Evolutionary conservation across 805 yeast genomes (phyloP).

Genomic region (Cyberlindnera samutprakarnensis): DNA sequence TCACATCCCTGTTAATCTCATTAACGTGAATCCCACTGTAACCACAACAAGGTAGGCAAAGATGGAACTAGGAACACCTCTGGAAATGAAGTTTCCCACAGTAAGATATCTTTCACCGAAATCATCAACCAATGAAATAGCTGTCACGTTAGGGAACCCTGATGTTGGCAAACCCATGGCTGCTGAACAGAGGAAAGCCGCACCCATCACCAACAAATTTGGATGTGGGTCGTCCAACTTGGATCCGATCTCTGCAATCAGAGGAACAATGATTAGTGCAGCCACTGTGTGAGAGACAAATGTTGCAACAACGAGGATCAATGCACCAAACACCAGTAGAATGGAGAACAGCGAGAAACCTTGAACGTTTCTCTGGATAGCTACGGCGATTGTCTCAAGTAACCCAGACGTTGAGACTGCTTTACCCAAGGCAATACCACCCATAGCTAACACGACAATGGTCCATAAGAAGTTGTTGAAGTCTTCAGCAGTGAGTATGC

Average conservation of each 20-base stretch:
- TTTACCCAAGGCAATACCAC: slow-evolving; percentile 92
- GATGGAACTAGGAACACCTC: slow-evolving; percentile 86
- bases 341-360: slow-evolving; percentile 67
- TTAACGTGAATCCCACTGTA: slow-evolving; percentile 70
- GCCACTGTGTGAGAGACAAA: slow-evolving; percentile 97
- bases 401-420: slow-evolving; percentile 91
- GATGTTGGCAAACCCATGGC: slow-evolving; percentile 98
- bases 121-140: slow-evolving; percentile 90
- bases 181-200: slow-evolving; percentile 70
- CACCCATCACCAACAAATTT: slow-evolving; percentile 59
- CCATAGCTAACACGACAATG: slow-evolving; percentile 93
- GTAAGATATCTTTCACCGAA: slow-evolving; percentile 85
- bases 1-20: slow-evolving; percentile 42
- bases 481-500: slow-evolving; percentile 79
- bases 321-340: slow-evolving; percentile 69
- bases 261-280: slow-evolving; percentile 85
- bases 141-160: slow-evolving; percentile 97
- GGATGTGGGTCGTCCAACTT: slow-evolving; percentile 75
- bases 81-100: slow-evolving; percentile 76
- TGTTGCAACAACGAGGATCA: slow-evolving; percentile 81
- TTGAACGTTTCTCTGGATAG: slow-evolving; percentile 59
- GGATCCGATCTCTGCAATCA: slow-evolving; percentile 85
- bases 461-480: slow-evolving; percentile 97
- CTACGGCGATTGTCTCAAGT: slow-evolving; percentile 65
- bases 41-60: slow-evolving; percentile 67